Evolutionary conservation across 352 stramenopile genomes (phyloP).

Genomic region (Globisporangium rhizosaccharum): DNA sequence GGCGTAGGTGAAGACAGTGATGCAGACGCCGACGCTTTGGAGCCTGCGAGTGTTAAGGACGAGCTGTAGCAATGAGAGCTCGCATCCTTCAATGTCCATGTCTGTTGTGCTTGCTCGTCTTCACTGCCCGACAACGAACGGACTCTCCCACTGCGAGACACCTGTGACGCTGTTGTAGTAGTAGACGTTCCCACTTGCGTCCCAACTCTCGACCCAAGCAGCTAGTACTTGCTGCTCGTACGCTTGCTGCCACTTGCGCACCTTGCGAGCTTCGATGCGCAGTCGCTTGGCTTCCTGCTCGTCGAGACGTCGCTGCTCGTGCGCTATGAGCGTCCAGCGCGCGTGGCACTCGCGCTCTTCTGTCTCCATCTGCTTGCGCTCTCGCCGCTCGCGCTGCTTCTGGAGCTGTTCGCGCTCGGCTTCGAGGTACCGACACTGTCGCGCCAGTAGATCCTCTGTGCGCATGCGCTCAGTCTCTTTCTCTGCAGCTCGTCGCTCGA

Average conservation of each 20-base stretch:
- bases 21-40: neutral
- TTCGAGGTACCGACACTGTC: slow-evolving; percentile 35
- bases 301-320: slow-evolving; percentile 17
- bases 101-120: neutral
- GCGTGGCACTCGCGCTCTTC: slow-evolving; percentile 33
- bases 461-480: slow-evolving; percentile 34
- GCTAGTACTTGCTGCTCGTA: slow-evolving; percentile 23
- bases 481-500: slow-evolving; percentile 26
- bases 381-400: slow-evolving; percentile 28
- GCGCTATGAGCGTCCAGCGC: slow-evolving; percentile 30
- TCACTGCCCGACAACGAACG: slow-evolving; percentile 5
- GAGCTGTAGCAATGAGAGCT: slow-evolving; percentile 1
- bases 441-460: slow-evolving; percentile 40
- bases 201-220: slow-evolving; percentile 45
- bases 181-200: slow-evolving; percentile 44
- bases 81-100: neutral
- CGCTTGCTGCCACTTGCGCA: slow-evolving; percentile 25
- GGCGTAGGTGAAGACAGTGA: neutral
- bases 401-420: slow-evolving; percentile 25
- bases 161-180: slow-evolving; percentile 59
- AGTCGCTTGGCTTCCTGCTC: slow-evolving; percentile 27
- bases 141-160: slow-evolving; percentile 51
- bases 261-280: slow-evolving; percentile 25
- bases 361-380: slow-evolving; percentile 35
- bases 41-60: neutral